phyloP scores from a whole-genome alignment of 805 yeast species.

The Wickerhamomyces mucosus region DNA sequence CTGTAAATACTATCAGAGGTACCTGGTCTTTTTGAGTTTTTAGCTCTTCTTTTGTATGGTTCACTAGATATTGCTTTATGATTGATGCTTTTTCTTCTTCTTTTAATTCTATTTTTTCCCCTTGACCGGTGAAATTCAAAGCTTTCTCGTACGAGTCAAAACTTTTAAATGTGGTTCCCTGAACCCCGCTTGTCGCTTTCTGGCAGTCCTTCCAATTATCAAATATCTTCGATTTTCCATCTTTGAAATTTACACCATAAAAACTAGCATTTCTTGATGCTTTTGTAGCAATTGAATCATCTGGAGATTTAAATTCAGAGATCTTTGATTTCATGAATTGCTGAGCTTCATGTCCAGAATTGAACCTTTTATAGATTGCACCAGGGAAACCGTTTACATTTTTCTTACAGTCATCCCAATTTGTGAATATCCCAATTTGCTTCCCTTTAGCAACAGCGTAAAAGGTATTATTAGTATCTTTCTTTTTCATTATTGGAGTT shows the following conservation, averaged over 20 bases:
- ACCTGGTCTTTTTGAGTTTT: slow-evolving; percentile 4
- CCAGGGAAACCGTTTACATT: slow-evolving; percentile 40
- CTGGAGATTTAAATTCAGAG: background rate
- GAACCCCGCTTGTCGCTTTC: slow-evolving; percentile 19
- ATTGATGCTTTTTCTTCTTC: slow-evolving; percentile 1
- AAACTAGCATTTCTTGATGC: slow-evolving; percentile 3
- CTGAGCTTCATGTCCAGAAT: slow-evolving; percentile 36
- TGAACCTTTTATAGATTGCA: slow-evolving; percentile 42
- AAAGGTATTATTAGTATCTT: background rate
- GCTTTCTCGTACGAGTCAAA: slow-evolving; percentile 21
- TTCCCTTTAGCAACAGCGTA: slow-evolving; percentile 49
- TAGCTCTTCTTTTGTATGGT: slow-evolving; percentile 1
- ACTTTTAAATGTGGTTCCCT: slow-evolving; percentile 35
- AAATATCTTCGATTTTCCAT: slow-evolving; percentile 20
- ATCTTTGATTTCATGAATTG: slow-evolving; percentile 21
- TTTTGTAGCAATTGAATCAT: background rate
- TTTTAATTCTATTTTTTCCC: background rate
- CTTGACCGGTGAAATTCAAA: slow-evolving; percentile 4
- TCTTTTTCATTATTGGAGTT: background rate
- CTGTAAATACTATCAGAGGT: slow-evolving; percentile 44
- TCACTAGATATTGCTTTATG: slow-evolving; percentile 1
- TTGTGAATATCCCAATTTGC: slow-evolving; percentile 40
- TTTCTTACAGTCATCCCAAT: slow-evolving; percentile 45
- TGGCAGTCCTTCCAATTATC: slow-evolving; percentile 25
- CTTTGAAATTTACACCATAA: slow-evolving; percentile 25